Percentiles rank a stretch among this genome's conserved stretches.
Conservation (phyloP, 2,329 filamentous ascomycete genomes). For the Colletotrichum sp. region DNA sequence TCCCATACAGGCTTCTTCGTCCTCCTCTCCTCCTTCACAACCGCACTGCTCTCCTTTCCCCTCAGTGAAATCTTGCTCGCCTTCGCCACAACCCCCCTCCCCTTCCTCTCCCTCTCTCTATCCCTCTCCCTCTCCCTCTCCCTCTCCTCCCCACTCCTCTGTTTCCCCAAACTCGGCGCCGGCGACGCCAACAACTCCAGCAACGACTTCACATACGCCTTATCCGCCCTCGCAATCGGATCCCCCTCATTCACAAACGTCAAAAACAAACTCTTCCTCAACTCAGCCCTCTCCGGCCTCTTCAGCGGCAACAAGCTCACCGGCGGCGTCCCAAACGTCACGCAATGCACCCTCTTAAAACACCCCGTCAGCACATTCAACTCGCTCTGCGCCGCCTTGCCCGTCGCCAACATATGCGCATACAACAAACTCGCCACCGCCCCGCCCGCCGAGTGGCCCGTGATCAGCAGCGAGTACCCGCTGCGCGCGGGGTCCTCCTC, state of each 20-base stretch:
- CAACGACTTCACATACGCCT: slow-evolving; percentile 74
- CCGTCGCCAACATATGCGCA: slow-evolving; percentile 74
- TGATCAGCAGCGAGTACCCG: slow-evolving; percentile 77
- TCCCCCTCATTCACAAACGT: slow-evolving; percentile 88
- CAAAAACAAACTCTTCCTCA: slow-evolving; percentile 75
- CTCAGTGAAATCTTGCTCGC: neutral
- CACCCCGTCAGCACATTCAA: slow-evolving; percentile 71
- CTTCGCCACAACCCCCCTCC: neutral
- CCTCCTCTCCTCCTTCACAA: slow-evolving; percentile 31
- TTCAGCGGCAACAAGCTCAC: slow-evolving; percentile 73
- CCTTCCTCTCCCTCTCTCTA: slow-evolving; percentile 18
- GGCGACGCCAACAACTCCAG: slow-evolving; percentile 73
- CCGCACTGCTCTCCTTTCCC: slow-evolving; percentile 5
- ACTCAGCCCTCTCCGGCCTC: slow-evolving; percentile 55
- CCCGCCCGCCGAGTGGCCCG: slow-evolving; percentile 85
- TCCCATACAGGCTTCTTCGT: slow-evolving; percentile 55
- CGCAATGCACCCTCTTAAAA: slow-evolving; percentile 82
- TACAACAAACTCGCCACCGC: slow-evolving; percentile 83
- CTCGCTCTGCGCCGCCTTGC: slow-evolving; percentile 63
- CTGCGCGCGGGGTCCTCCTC: slow-evolving; percentile 73
- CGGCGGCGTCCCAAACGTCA: slow-evolving; percentile 86
- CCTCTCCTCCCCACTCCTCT: neutral
- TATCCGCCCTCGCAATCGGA: slow-evolving; percentile 78
- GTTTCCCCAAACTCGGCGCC: slow-evolving; percentile 40
- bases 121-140: neutral